Evolutionary conservation across 2,329 filamentous ascomycete species (phyloP).

Genomic region (Penicillium sp.): DNA sequence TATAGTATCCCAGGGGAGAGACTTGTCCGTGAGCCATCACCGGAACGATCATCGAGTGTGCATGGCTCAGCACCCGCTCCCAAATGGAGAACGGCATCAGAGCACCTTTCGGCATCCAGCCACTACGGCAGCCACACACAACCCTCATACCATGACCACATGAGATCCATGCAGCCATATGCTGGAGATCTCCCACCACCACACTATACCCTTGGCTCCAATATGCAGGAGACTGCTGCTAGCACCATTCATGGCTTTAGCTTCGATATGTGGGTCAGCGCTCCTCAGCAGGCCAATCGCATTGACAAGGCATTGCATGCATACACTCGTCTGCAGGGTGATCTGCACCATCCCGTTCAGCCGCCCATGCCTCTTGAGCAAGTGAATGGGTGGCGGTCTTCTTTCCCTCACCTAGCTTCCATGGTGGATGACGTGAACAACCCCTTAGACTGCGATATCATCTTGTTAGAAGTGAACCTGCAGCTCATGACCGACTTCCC

Average conservation of each 20-base stretch:
- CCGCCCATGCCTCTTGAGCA: conserved; percentile 42
- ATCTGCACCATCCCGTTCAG: conserved; percentile 34
- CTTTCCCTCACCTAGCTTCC: conserved; percentile 41
- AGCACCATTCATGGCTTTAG: conserved; percentile 37
- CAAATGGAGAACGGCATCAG: conserved; percentile 34
- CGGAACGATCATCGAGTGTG: conserved; percentile 31
- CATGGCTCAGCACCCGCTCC: conserved; percentile 34
- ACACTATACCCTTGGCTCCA: conserved; percentile 35
- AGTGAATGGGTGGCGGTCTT: conserved; percentile 39
- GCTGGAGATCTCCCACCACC: conserved; percentile 34
- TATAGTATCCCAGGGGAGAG: conserved; percentile 32
- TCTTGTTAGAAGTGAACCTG: conserved; percentile 45
- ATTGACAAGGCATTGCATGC: conserved; percentile 43
- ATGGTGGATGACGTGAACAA: conserved; percentile 36
- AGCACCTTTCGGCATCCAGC: conserved; percentile 29
- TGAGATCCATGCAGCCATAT: conserved; percentile 35
- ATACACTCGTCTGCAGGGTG: conserved; percentile 45
- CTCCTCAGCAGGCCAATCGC: conserved; percentile 34
- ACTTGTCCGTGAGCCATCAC: conserved; percentile 38
- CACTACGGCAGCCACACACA: conserved; percentile 30
- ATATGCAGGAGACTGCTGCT: conserved; percentile 29
- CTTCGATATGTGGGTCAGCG: conserved; percentile 49
- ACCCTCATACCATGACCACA: conserved; percentile 31
- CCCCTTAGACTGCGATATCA: conserved; percentile 42
- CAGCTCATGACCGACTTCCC: conserved; percentile 46